A percentile compares a stretch with the other conserved stretches of the same genome.
Evolutionary conservation across 805 yeast species (phyloP).

Genomic region (Kuraishia cidri): DNA sequence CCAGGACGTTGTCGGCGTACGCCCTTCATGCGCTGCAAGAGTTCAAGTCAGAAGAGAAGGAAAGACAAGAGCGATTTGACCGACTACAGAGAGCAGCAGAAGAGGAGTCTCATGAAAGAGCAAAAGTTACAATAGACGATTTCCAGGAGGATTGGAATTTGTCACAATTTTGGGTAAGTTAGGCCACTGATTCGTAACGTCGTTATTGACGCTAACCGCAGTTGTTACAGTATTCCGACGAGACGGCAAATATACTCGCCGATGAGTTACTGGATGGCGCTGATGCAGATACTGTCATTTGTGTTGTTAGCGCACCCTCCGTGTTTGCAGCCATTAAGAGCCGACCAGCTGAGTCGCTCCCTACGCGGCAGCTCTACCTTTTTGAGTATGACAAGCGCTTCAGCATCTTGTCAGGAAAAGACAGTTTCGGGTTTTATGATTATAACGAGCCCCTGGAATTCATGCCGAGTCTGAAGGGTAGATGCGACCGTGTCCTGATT

Average conservation of each 20-base stretch:
- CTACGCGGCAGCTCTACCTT: slow-evolving; percentile 63
- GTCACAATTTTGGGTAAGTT: slow-evolving; percentile 73
- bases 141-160: slow-evolving; percentile 93
- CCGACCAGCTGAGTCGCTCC: slow-evolving; percentile 38
- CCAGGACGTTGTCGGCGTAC: slow-evolving; percentile 32
- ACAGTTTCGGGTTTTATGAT: slow-evolving; percentile 66
- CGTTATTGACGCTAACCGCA: too few species aligned
- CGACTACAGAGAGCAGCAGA: slow-evolving; percentile 50
- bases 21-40: slow-evolving; percentile 52
- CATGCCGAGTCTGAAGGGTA: slow-evolving; percentile 45
- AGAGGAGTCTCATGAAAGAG: slow-evolving; percentile 30
- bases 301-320: slow-evolving; percentile 84
- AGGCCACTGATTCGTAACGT: background rate
- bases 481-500: slow-evolving; percentile 62
- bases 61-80: slow-evolving; percentile 46
- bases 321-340: slow-evolving; percentile 76
- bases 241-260: slow-evolving; percentile 62
- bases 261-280: slow-evolving; percentile 73
- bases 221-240: slow-evolving; percentile 40
- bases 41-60: slow-evolving; percentile 56
- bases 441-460: slow-evolving; percentile 60
- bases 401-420: slow-evolving; percentile 57
- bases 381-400: slow-evolving; percentile 78
- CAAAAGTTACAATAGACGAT: slow-evolving; percentile 40
- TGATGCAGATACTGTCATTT: slow-evolving; percentile 58